Base-by-base conservation (phyloP, 495 filamentous ascomycete genomes). In the Podospora fimiseda region DNA sequence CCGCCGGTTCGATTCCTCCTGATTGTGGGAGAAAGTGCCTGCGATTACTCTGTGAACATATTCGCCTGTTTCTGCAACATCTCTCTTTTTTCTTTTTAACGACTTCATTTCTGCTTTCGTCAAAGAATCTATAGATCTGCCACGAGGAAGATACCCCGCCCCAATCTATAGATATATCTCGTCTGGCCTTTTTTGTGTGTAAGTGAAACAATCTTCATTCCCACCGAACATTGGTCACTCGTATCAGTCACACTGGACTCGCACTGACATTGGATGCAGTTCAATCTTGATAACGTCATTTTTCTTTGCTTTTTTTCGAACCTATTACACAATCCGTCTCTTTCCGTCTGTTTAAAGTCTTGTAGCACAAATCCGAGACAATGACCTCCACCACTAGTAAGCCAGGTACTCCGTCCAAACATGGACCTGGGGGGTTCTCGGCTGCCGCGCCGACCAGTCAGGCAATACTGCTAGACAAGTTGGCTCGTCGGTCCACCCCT, bases 401-500 rank as follows among this genome's bases (percentile, higher is more conserved):
- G 61, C 49, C 70, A 43, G 70, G 68, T 48, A 39, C 63, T 55
- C 57, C 65, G 44, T 53, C 66, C 18, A 79, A 74, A 61, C 50
- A 65, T 22, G 65, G 71, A 48, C 73, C 72, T 54, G 60, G 66
- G 46, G 60, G 45, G 40, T 67, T 70, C 22, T 51, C 71, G 14
- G 55, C 58, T 39, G 67, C 61, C 45, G 63, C 69, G 37, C 71
- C 75, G 23, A 76, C 60, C 60, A 85, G 75, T 55, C 79, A 80
- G 36, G 76, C 80, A 23, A 73, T 86, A 21, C 72, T 87, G 44
- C 75, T 87, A 16, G 89, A 93, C 51, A 90, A 87, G 64, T 73
- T 84, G 48, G 84, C 87, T 57, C 82, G 87, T 57, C 84, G 86
- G 50, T 89, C 89, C 15, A 95, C 91, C 5, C 91, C 91, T 14